Evolutionary conservation across 2,329 filamentous ascomycete species (phyloP).

Genomic region (Clonostachys rosea): DNA sequence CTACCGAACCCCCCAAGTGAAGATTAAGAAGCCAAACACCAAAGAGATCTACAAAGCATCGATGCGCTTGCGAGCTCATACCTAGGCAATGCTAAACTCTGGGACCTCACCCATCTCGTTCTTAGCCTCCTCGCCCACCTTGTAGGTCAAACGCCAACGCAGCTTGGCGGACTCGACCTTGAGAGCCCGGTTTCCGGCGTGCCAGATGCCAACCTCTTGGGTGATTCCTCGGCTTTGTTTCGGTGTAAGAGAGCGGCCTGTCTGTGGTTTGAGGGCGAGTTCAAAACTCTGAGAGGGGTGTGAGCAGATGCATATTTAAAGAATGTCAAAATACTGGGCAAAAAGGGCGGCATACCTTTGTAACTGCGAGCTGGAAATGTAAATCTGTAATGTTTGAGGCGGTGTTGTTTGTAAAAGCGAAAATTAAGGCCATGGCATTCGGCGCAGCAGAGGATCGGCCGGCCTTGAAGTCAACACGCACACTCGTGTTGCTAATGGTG

Average conservation of each 20-base stretch:
- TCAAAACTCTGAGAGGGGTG: conserved; percentile 61
- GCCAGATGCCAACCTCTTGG: conserved; percentile 72
- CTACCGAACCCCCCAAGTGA: no score
- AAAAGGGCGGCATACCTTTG: conserved; percentile 59
- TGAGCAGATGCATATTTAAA: neutral
- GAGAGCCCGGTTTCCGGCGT: conserved; percentile 61
- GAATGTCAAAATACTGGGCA: conserved; percentile 2
- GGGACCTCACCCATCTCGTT: conserved; percentile 84
- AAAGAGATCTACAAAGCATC: no score
- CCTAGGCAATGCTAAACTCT: conserved; percentile 67
- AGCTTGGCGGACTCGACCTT: conserved; percentile 82
- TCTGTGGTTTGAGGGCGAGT: conserved; percentile 80
- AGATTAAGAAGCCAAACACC: no score
- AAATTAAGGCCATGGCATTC: conserved; percentile 63
- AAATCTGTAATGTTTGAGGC: conserved; percentile 69
- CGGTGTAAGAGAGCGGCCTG: conserved; percentile 69
- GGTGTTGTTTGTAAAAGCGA: conserved; percentile 81
- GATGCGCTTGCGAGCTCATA: neutral
- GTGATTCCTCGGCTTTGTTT: conserved; percentile 71
- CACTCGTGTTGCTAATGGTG: conserved; percentile 62
- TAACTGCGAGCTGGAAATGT: conserved; percentile 89
- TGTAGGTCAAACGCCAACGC: conserved; percentile 83
- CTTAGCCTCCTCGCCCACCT: conserved; percentile 55
- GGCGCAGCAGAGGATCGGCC: conserved; percentile 48
- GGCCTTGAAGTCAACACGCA: conserved; percentile 72